Conservation (phyloP, 306 rosid species). For the apple (Malus domestica) region ASM211411v1 NC_041790.1:470501-471000, state of each 20-base stretch:
- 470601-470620: slow-evolving; percentile 87
- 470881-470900: slow-evolving; percentile 98
- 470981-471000: slow-evolving; percentile 75
- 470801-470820: slow-evolving; percentile 76
- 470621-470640: slow-evolving; percentile 99
- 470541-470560: slow-evolving; percentile 98
- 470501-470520: slow-evolving; percentile 39
- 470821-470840: slow-evolving; percentile 97
- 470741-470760: slow-evolving; percentile 98
- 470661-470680: slow-evolving; percentile 94
- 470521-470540: slow-evolving; percentile 90
- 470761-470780: slow-evolving; percentile 92
- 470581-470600: slow-evolving; percentile 78
- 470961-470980: slow-evolving; percentile 97
- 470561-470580: slow-evolving; percentile 92
- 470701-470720: slow-evolving; percentile 76
- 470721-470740: slow-evolving; percentile 94
- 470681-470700: slow-evolving; percentile 96
- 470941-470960: slow-evolving; percentile 99
- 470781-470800: slow-evolving; percentile 86
- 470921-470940: slow-evolving; percentile 96
- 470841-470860: slow-evolving; percentile 81
- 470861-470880: slow-evolving; percentile 94
- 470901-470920: slow-evolving; percentile 95
- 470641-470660: slow-evolving; percentile 96